These are phyloP conservation scores for Lotus japonicus DNA, from an alignment of 306 rosid genomes.

Conservation along the genomic window DNA sequence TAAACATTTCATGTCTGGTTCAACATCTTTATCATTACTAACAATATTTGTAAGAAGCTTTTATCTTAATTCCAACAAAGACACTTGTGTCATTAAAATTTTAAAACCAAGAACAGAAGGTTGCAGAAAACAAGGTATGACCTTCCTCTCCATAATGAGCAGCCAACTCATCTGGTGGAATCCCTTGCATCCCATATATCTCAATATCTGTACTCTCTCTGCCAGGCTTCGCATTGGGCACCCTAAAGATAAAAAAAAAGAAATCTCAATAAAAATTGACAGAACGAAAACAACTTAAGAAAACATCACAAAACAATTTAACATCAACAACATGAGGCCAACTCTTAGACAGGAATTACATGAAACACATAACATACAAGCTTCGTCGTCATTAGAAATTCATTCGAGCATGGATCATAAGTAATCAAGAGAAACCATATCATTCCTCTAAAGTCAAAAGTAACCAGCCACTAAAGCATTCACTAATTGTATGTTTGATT, in stretches of 20 bases:
- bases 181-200: conserved; percentile 99
- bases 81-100: neutral
- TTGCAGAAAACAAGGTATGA: conserved; percentile 4
- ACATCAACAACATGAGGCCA: neutral
- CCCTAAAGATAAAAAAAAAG: conserved; percentile 37
- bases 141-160: conserved; percentile 99
- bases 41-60: neutral
- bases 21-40: neutral
- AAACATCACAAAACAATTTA: neutral
- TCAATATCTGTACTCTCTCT: conserved; percentile 92
- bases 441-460: neutral
- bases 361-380: neutral
- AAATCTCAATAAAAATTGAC: neutral
- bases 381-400: neutral
- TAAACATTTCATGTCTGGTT: neutral
- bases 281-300: neutral
- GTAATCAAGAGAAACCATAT: neutral
- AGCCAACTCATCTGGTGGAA: conserved; percentile 82
- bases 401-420: neutral
- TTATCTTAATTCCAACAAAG: neutral
- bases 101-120: neutral
- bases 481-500: neutral
- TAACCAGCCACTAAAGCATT: neutral
- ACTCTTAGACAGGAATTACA: too few relatives aligned
- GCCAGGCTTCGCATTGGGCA: conserved; percentile 91